Evolutionary conservation across 1,284 basidiomycete species (phyloP), one percentile per base, ranked within the genome.

Genomic region (Lignosus rhinocerotis): DNA sequence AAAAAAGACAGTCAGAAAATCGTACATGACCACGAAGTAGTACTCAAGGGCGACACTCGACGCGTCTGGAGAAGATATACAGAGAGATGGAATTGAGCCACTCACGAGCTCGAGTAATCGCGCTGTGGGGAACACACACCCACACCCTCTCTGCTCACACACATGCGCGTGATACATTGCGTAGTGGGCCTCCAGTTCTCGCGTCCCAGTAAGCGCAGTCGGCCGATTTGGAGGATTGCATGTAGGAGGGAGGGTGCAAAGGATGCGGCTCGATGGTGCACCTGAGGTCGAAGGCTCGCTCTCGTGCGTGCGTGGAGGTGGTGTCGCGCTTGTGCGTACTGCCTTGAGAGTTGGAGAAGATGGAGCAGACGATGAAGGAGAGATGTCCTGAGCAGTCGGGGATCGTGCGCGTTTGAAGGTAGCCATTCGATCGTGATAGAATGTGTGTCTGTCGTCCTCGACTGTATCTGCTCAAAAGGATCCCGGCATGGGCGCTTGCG

Each of bases 81-180:
- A 10, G 19, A 38, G 9, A 14, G 36, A 30, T 12, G 2, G 25
- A 10, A 45, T 55, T 9, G 49, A 30, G 56, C 41, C 56, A 79
- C 92, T 75, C 70, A 93, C 92, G 73, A 96, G 70, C 61, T 90
- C 85, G 32, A 96, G 72, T 19, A 95, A 71, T 56, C 87, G 77
- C 47, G 84, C 86, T 67, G 93, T 90, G 1, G 94, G 94, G 69
- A 96, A 96, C n/a, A 94, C 89, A 70, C 86, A 86, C 14, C 83
- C 81, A 74, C 94, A 95, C 2, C 80, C 76, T 19, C 70, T 69
- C 56, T 81, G 78, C 67, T 83, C 86, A 70, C 94, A 96, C 1
- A 94, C 87, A 75, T 91, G 88, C 0, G 90, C 86, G 72, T 96
- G 94, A 69, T 88, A 90, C 21, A 78, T 87, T 1, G 85, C 85